These are phyloP conservation scores for Sporopachydermia lactativora DNA, from an alignment of 805 yeast species.

Conservation along the genomic window DNA sequence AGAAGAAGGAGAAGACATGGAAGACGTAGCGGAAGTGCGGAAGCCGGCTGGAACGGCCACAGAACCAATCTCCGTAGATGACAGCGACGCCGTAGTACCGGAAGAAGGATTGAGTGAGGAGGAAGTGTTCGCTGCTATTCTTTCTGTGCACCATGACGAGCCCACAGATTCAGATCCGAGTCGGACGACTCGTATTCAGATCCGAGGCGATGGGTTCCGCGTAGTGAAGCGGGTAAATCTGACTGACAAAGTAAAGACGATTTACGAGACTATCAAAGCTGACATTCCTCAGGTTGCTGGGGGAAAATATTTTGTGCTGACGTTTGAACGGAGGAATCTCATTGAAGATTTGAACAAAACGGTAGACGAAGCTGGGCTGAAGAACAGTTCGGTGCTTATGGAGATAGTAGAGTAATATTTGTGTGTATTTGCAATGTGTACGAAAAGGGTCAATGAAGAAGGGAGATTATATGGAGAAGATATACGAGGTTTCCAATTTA, in stretches of 20 bases:
- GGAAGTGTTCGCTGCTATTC: constrained; percentile 35
- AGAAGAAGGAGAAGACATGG: constrained; percentile 15
- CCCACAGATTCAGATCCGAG: constrained; percentile 40
- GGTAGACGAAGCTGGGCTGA: constrained; percentile 61
- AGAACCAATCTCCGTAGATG: constrained; percentile 6
- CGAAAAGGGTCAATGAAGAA: too few relatives aligned
- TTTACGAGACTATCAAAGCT: constrained; percentile 58
- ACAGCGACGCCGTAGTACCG: constrained; percentile 7
- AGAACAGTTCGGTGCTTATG: constrained; percentile 66
- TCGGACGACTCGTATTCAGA: constrained; percentile 63
- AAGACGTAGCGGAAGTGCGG: too few relatives aligned
- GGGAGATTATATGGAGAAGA: too few relatives aligned
- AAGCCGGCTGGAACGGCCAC: constrained; percentile 6
- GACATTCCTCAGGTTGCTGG: constrained; percentile 31
- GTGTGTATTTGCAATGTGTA: too few relatives aligned
- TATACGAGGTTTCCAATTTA: too few relatives aligned
- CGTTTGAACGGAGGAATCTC: constrained; percentile 46
- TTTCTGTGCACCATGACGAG: constrained; percentile 41
- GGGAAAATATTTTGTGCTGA: constrained; percentile 37
- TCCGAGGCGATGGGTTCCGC: constrained; percentile 83
- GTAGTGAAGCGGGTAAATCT: constrained; percentile 54
- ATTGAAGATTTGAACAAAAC: constrained; percentile 36
- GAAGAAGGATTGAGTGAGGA: constrained; percentile 20
- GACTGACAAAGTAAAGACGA: constrained; percentile 38
- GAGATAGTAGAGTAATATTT: constrained; percentile 30